Conservation (phyloP, 1,284 basidiomycete species). For the Ceratobasidium sp. region DNA sequence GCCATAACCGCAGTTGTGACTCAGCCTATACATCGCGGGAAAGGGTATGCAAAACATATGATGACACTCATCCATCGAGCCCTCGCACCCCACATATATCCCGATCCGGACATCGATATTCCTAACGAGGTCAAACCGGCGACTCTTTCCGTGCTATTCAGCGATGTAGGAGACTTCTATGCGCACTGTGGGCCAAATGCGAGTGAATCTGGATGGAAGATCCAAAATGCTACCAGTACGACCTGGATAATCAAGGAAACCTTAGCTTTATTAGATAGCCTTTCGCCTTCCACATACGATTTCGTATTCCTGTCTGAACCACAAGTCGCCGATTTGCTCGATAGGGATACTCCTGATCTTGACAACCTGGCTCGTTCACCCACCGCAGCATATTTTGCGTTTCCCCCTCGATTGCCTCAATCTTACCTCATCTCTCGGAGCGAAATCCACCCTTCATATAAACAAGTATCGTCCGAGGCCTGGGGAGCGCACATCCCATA, state of each 20-base stretch:
- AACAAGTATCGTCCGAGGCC: neutral
- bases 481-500: neutral
- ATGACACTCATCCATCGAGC: slow-evolving; percentile 65
- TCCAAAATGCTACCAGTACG: slow-evolving; percentile 57
- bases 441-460: neutral
- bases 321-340: neutral
- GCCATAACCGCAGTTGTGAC: slow-evolving; percentile 64
- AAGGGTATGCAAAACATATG: slow-evolving; percentile 64
- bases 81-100: slow-evolving; percentile 57
- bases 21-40: slow-evolving; percentile 57
- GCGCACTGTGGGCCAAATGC: slow-evolving; percentile 56
- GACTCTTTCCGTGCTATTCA: slow-evolving; percentile 67
- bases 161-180: slow-evolving; percentile 72
- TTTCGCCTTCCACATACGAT: neutral
- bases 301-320: neutral
- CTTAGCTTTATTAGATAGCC: neutral
- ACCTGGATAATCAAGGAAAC: slow-evolving; percentile 56
- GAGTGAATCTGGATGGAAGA: slow-evolving; percentile 61
- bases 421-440: neutral
- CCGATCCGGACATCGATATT: slow-evolving; percentile 51
- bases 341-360: neutral
- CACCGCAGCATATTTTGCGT: neutral
- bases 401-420: neutral
- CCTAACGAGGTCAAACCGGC: slow-evolving; percentile 51
- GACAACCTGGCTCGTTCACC: neutral